Conservation (phyloP, 1,284 basidiomycete species). For the Leccinum proliferum region DNA sequence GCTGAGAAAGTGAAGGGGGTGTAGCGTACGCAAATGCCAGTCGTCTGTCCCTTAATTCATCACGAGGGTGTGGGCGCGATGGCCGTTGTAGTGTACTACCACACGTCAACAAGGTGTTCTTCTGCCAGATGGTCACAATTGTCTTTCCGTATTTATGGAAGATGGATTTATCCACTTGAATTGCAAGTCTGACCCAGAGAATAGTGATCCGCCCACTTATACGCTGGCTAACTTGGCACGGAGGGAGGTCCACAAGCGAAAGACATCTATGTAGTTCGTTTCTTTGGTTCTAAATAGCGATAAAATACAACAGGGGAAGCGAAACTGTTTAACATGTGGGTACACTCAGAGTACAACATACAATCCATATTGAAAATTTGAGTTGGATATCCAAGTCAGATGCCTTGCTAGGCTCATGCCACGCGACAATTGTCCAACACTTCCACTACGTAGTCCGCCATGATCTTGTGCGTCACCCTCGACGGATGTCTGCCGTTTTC, state of each 20-base stretch:
- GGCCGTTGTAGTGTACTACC: not conserved
- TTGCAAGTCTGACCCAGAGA: not conserved
- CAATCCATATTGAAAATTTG: not conserved
- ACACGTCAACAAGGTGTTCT: not conserved
- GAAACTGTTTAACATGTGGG: not conserved
- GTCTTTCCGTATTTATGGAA: not conserved
- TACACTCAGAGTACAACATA: not conserved
- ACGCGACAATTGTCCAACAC: constrained; percentile 33
- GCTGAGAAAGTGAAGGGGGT: not conserved
- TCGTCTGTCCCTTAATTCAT: not conserved
- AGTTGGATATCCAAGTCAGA: not conserved
- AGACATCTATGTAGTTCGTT: not conserved
- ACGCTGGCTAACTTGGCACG: no score
- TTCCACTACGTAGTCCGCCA: constrained; percentile 44
- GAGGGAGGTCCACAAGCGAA: not conserved
- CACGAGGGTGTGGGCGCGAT: not conserved
- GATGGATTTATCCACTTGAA: not conserved
- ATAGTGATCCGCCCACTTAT: no score
- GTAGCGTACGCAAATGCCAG: not conserved
- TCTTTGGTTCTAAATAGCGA: not conserved
- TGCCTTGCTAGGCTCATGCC: not conserved
- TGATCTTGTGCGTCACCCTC: constrained; percentile 37
- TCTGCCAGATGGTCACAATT: not conserved
- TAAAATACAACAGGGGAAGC: not conserved
- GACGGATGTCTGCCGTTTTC: constrained; percentile 34